Conservation (phyloP, 1,284 basidiomycete genomes). For the Fistulinella cinereoalba region DNA sequence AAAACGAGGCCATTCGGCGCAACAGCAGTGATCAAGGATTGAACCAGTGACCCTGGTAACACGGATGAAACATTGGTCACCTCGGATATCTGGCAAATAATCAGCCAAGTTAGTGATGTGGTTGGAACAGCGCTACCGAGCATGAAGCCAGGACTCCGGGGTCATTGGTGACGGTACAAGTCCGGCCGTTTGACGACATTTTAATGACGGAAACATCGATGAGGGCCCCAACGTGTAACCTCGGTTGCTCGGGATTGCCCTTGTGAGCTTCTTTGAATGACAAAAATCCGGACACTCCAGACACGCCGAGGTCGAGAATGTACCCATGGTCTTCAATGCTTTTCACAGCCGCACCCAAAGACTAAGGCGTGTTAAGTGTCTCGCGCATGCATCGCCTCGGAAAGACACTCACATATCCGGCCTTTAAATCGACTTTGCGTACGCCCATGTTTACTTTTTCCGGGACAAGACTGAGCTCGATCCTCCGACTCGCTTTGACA, state of each 20-base stretch:
- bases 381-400: background rate
- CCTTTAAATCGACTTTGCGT: constrained; percentile 71
- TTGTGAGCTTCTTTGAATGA: constrained; percentile 64
- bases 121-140: constrained; percentile 44
- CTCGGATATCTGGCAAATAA: constrained; percentile 57
- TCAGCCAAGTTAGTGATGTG: constrained; percentile 10
- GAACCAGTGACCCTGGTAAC: constrained; percentile 86
- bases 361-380: constrained; percentile 40
- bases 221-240: constrained; percentile 64
- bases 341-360: constrained; percentile 74
- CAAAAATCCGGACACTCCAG: constrained; percentile 75
- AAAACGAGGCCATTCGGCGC: constrained; percentile 81
- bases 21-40: constrained; percentile 81
- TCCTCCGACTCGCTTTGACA: constrained; percentile 66
- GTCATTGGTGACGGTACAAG: constrained; percentile 61
- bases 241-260: constrained; percentile 40
- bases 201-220: constrained; percentile 63
- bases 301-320: constrained; percentile 81
- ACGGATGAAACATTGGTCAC: constrained; percentile 80
- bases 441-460: constrained; percentile 85
- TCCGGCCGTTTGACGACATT: constrained; percentile 68
- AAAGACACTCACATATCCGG: constrained; percentile 62
- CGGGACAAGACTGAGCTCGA: constrained; percentile 89
- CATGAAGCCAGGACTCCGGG: constrained; percentile 44
- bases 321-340: constrained; percentile 96